Evolutionary conservation across 257 asterid species (phyloP), one percentile per base, ranked within the genome.

Genomic region (Petunia axillaris): DNA sequence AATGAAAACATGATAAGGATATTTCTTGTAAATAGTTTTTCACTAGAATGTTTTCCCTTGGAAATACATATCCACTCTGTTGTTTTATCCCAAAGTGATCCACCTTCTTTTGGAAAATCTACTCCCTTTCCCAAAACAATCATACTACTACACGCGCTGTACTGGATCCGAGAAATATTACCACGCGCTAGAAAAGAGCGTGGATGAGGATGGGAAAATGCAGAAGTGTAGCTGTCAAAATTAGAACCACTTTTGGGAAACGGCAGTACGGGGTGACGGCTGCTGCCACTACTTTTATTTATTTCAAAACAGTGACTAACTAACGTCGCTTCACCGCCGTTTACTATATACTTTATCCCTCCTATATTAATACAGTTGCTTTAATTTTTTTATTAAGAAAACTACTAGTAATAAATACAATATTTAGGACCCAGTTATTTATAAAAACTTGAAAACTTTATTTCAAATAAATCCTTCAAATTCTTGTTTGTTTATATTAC

Each of bases 271-370:
- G 44, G 90, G 80, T 84, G 91, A 89, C 93, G 92, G 89, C 91
- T 54, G 81, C 87, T 82, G 82, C 82, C 77, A 36, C 57, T 65
- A 37, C 38, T 13, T 58, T 84, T 53, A 37, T n/a, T 54, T n/a
- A 6, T 78, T 58, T 38, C 41, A 35, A 79, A 78, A 16, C 78
- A 8, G 68, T 83, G 75, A 87, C 88, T 85, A 77, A 82, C 82
- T 84, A 90, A 90, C 97, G 97, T 91, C 94, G 83, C 88, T 84
- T 94, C 97, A 89, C 95, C 91, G 95, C 97, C 98, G 97, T 94
- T 91, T 90, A 80, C 40, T 57, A 58, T 4, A 5, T 40, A 7
- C 5, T 0, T 8, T 4, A 8, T 48, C 53, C 52, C 53, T 48
- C 7, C 9, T 0, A 25, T 25, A 25, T 25, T 25, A 25, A 25